Evolutionary conservation across 805 yeast species (phyloP).

Genomic region (Torulaspora franciscae): DNA sequence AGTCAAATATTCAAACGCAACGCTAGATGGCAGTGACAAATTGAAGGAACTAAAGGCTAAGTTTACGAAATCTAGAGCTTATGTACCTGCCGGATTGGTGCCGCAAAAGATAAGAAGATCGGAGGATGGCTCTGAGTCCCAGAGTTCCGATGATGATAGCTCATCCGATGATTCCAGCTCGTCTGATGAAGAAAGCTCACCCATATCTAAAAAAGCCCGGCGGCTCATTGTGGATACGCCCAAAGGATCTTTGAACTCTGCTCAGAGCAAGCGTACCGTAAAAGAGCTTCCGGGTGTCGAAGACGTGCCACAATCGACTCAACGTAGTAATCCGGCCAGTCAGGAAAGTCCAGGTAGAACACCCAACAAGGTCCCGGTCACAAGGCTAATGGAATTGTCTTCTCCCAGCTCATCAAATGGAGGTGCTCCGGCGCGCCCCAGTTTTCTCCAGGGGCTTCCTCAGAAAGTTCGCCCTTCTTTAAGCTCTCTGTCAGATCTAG

Average conservation of each 20-base stretch:
- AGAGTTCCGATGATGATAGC: conserved; percentile 18
- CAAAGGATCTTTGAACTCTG: conserved; percentile 29
- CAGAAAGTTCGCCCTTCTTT: conserved; percentile 40
- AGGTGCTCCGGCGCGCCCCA: conserved; percentile 4
- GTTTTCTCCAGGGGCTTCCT: conserved; percentile 21
- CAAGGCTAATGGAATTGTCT: conserved; percentile 17
- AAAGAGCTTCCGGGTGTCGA: conserved; percentile 18
- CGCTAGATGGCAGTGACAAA: conserved; percentile 10
- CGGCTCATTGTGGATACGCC: conserved; percentile 48
- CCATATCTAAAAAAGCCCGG: conserved; percentile 34
- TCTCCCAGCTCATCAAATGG: conserved; percentile 13
- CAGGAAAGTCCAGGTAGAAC: conserved; percentile 14
- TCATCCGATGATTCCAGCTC: conserved; percentile 22
- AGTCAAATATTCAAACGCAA: background rate
- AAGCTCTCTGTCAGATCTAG: conserved; percentile 53
- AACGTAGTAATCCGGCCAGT: conserved; percentile 9
- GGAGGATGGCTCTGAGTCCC: conserved; percentile 5
- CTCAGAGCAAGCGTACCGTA: conserved; percentile 15
- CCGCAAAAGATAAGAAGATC: conserved; percentile 11
- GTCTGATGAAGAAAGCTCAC: conserved; percentile 28
- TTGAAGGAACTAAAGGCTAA: conserved; percentile 18
- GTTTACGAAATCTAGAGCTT: conserved; percentile 15
- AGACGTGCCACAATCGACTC: conserved; percentile 25
- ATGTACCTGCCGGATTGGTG: conserved; percentile 15
- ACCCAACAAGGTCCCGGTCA: conserved; percentile 15